Evolutionary conservation across 108 stramenopile species (phyloP).

Genomic region (Aureococcus anophagefferens): DNA sequence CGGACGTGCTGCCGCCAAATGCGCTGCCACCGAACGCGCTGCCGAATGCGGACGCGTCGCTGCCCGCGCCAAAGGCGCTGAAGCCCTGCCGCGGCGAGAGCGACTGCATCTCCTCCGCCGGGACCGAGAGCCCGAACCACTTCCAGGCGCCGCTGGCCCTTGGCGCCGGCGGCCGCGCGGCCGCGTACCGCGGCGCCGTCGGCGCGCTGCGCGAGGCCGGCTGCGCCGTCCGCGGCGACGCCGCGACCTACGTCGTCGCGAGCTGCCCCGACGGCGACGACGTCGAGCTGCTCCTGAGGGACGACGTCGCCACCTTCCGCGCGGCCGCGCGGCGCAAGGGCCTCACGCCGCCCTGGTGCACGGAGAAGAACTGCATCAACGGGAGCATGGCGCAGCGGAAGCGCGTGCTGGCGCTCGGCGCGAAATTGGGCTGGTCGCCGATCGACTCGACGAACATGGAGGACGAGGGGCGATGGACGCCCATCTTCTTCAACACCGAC

Average conservation of each 20-base stretch:
- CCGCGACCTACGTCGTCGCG: neutral
- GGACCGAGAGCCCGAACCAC: neutral
- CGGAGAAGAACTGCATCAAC: slow-evolving; percentile 34
- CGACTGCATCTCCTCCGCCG: neutral
- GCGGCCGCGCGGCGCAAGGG: neutral
- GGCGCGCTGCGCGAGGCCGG: neutral
- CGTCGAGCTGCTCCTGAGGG: neutral
- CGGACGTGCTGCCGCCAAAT: no score
- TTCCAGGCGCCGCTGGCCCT: neutral
- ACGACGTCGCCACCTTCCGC: neutral
- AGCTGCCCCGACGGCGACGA: neutral
- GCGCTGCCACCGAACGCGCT: no score
- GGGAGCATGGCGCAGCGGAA: slow-evolving; percentile 33
- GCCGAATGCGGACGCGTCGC: no score
- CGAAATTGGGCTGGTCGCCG: neutral
- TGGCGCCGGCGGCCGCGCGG: neutral
- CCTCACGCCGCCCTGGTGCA: slow-evolving; percentile 27
- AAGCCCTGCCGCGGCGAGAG: no score
- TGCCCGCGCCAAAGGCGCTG: no score
- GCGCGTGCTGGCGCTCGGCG: slow-evolving; percentile 23
- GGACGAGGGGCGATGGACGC: slow-evolving; percentile 27
- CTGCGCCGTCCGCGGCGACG: neutral
- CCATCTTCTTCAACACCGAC: slow-evolving; percentile 37
- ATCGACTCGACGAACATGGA: slow-evolving; percentile 19
- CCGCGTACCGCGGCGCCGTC: neutral